A percentile compares a stretch with the other conserved stretches of the same genome.
These are phyloP conservation scores for Halophytophthora polymorphica DNA, from an alignment of 352 stramenopile species.

Conservation along the genomic window DNA sequence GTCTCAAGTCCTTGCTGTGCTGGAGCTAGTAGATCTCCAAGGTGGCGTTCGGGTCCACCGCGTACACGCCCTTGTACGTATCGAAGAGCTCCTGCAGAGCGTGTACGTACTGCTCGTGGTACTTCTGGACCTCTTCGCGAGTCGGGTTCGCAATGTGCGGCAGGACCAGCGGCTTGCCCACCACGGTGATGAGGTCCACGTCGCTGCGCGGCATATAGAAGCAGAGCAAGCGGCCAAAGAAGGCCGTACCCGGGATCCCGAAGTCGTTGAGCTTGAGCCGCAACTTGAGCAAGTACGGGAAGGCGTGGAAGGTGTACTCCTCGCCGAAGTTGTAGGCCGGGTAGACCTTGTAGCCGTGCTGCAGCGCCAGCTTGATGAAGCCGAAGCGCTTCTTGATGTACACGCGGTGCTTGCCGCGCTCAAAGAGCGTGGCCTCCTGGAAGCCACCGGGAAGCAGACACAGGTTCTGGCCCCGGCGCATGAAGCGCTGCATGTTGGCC, in stretches of 20 bases:
- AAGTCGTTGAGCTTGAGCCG: conserved; percentile 80
- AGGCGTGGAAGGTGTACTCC: conserved; percentile 76
- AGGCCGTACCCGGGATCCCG: conserved; percentile 81
- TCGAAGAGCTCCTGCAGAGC: conserved; percentile 83
- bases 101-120: conserved; percentile 87
- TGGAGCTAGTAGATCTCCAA: conserved; percentile 47
- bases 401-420: conserved; percentile 76
- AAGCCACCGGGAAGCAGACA: conserved; percentile 89
- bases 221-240: conserved; percentile 70
- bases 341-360: conserved; percentile 86
- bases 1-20: background rate
- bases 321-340: conserved; percentile 92
- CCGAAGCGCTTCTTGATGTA: conserved; percentile 89
- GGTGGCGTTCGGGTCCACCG: conserved; percentile 42
- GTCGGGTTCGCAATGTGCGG: conserved; percentile 87
- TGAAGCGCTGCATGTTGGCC: conserved; percentile 38
- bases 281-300: conserved; percentile 67
- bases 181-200: conserved; percentile 83
- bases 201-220: conserved; percentile 79
- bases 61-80: conserved; percentile 82
- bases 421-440: conserved; percentile 90
- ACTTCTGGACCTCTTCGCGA: conserved; percentile 85
- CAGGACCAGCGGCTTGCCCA: conserved; percentile 81
- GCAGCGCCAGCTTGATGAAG: conserved; percentile 91
- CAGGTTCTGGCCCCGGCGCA: conserved; percentile 50